Base-by-base conservation (phyloP, 306 rosid genomes). In the Calophaca sinica region DNA sequence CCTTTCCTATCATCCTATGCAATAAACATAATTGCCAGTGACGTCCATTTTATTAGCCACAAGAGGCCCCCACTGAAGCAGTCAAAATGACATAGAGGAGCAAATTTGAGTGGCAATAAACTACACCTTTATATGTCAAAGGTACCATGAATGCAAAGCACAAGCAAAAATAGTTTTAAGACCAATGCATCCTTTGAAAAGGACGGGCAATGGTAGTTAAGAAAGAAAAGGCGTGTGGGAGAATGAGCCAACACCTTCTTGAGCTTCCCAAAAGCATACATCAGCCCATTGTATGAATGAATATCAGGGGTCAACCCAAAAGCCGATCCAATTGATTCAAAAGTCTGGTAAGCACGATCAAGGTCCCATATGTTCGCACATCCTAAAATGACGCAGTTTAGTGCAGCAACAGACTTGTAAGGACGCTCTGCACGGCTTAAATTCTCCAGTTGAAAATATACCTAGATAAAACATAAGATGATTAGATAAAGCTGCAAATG, bases 301-400 rank as follows among this genome's bases (percentile, higher is more conserved):
- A 92, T 90, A 86, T 92, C 73, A 61, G 98, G 96, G 65, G 87
- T 86, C 86, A 90, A 80, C 78, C 87, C 96, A 84, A 92, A 96
- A 84, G 81, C 7, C 42, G 98, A 88, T 75, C 86, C 81, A 72
- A 96, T 90, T 29, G 98, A 96, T 74, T 96, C 99, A 77, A 92
- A 96, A 39, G 98, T 96, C 80, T 96, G 98, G 87, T 96, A 96
- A 29, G 98, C 98, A 9, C 99, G 98, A 70, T 96, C 96, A 70
- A 96, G 90, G 84, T 96, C 96, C 92, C 96, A 92, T 80, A 86
- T 88, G 85, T 96, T 96, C 62, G 97, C 98, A 80, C 98, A 96
- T 12, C 99, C 98, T 81, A 92, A 66, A 68, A 96, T 78, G 76
- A 96, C 26, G 63, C 99, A 92, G 81, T 96, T 96, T 65, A 96